Base-by-base conservation (phyloP, 345 rosid species). In the Jatropha curcas region DNA sequence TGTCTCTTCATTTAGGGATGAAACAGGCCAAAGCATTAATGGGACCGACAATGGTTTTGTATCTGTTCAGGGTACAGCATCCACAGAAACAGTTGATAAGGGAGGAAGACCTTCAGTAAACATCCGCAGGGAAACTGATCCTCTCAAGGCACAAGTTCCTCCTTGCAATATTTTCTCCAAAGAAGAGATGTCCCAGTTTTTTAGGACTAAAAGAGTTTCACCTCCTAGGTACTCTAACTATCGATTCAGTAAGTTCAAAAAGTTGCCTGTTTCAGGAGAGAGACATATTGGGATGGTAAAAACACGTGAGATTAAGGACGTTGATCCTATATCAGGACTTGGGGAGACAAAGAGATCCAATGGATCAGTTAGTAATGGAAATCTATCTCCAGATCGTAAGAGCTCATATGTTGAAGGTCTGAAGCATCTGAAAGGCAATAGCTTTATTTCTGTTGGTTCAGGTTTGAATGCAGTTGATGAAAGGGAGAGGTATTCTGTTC, bases 91-190 rank as follows among this genome's bases (percentile, higher is more conserved):
- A 24, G 77, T 71, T 66, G 82, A 71, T 73, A 53, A 78, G 59
- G 81, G 46, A 50, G 68, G 30, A 68, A 85, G 77, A 71, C 76
- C 85, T 72, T 53, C 63, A 12, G 61, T 71, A 62, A 78, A 72
- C 52, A 81, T 83, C 62, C 64, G 43, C 71, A 71, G 63, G 73
- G 84, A 83, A 66, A 67, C 78, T 80, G 84, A 94, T 76, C 98
- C 98, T 79, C 84, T 92, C 39, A 86, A 76, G 79, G 87, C 97
- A 81, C 98, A 94, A 83, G 57, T 86, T 79, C 98, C 98, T 81
- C 92, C 92, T 61, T 71, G 78, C 48, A 82, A 92, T 77, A 79
- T 92, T 60, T 90, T 94, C 85, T 94, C 97, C 46, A 91, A 84
- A 80, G 82, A 82, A 71, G 98, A 85, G 77, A 94, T 94, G 97